These are phyloP conservation scores for Murraya paniculata DNA, from an alignment of 345 rosid genomes.

Conservation along the genomic window DNA sequence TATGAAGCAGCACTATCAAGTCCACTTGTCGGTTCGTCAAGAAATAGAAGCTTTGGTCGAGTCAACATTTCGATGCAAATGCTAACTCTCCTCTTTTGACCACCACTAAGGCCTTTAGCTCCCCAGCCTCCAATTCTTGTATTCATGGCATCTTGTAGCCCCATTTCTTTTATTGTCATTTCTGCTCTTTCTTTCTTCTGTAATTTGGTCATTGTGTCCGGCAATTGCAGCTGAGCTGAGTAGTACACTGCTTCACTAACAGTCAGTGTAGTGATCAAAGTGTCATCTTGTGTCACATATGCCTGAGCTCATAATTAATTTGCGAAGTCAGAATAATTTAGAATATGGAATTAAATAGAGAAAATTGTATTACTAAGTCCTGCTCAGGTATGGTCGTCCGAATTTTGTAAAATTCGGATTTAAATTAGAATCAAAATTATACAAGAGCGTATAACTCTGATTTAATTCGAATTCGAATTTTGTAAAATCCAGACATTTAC, in stretches of 20 bases:
- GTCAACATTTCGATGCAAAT: slow-evolving; percentile 56
- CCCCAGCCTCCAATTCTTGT: slow-evolving; percentile 52
- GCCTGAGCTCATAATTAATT: slow-evolving; percentile 27
- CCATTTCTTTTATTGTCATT: slow-evolving; percentile 51
- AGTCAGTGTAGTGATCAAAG: slow-evolving; percentile 35
- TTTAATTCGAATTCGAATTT: no score
- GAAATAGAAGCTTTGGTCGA: slow-evolving; percentile 45
- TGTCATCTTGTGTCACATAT: slow-evolving; percentile 52
- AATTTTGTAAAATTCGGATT: no score
- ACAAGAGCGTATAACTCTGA: no score
- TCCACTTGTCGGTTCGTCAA: slow-evolving; percentile 65
- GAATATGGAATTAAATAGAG: no score
- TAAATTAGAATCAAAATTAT: no score
- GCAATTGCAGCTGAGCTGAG: slow-evolving; percentile 60
- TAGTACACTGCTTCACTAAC: slow-evolving; percentile 49
- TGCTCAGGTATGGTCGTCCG: no score
- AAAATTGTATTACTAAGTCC: no score
- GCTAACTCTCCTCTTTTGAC: slow-evolving; percentile 62
- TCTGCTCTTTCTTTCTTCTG: slow-evolving; percentile 56
- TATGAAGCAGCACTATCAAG: slow-evolving; percentile 52
- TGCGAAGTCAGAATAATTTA: no score
- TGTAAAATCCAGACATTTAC: no score
- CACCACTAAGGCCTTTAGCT: slow-evolving; percentile 50
- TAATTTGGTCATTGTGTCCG: slow-evolving; percentile 33
- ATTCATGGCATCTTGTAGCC: slow-evolving; percentile 32